phyloP scores from a whole-genome alignment of 106 monocot species.

The Dendrobium huoshanense region DNA sequence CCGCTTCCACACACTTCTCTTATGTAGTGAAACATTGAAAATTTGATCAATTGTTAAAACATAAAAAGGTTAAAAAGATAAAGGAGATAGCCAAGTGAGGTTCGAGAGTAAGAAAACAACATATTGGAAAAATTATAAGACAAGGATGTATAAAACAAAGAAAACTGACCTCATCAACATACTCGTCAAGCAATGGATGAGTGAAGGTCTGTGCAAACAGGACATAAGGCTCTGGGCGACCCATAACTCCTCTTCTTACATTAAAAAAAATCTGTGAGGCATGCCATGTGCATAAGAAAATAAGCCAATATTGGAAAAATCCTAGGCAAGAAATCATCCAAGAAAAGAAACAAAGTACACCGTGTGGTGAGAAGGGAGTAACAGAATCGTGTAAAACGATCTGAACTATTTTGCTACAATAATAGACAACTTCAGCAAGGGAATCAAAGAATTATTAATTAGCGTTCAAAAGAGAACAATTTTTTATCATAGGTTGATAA shows the following conservation, averaged over 20 bases:
- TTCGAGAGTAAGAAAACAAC: neutral
- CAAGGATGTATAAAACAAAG: neutral
- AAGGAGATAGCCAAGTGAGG: neutral
- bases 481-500: neutral
- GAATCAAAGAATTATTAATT: neutral
- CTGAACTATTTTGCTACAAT: neutral
- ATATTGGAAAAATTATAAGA: neutral
- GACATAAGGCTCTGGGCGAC: constrained; percentile 82
- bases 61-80: neutral
- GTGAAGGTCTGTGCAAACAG: constrained; percentile 82
- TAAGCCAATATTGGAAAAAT: neutral
- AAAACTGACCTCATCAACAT: constrained; percentile 78
- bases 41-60: neutral
- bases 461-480: neutral
- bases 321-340: neutral
- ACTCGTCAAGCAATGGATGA: constrained; percentile 87
- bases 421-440: neutral
- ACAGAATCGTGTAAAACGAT: neutral
- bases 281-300: neutral
- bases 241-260: constrained; percentile 32
- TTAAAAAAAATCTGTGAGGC: neutral
- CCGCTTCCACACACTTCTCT: neutral
- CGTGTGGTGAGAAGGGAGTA: neutral
- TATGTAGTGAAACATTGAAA: neutral
- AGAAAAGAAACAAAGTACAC: neutral